Percentiles rank a stretch among this genome's conserved stretches.
These are phyloP conservation scores for Boletus vinaceobasis DNA, from an alignment of 768 basidiomycete genomes.

Conservation along the genomic window DNA sequence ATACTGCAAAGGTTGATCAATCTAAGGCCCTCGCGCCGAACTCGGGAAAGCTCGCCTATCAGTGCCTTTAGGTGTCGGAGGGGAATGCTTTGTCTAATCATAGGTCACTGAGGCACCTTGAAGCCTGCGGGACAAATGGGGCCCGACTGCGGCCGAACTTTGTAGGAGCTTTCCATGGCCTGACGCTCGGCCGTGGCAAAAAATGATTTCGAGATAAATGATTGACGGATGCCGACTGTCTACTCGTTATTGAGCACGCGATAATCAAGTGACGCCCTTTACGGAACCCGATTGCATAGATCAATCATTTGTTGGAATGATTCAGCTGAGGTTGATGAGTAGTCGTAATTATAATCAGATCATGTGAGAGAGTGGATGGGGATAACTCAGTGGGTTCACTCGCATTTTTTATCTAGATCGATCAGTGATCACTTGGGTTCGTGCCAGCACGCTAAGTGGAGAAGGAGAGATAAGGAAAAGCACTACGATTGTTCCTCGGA, in stretches of 20 bases:
- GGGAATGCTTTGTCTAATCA: not conserved
- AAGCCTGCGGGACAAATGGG: not conserved
- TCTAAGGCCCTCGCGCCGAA: not conserved
- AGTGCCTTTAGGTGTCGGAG: not conserved
- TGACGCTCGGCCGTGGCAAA: not conserved
- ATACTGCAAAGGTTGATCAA: not conserved
- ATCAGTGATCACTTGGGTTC: not conserved
- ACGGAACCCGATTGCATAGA: not conserved
- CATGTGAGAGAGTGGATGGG: conserved; percentile 4
- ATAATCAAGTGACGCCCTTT: not conserved
- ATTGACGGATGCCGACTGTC: not conserved
- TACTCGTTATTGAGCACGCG: not conserved
- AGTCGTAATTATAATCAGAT: no score
- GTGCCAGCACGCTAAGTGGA: not conserved
- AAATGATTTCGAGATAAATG: not conserved
- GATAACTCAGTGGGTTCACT: not conserved
- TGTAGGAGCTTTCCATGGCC: not conserved
- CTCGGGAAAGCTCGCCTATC: not conserved
- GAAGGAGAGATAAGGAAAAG: not conserved
- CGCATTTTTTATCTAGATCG: no score
- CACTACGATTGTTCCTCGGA: not conserved
- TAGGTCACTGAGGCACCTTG: not conserved
- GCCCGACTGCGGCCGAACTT: not conserved
- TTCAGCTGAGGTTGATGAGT: not conserved
- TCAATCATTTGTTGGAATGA: not conserved